Evolutionary conservation across 805 yeast species (phyloP).

Genomic region (Candida anglica): DNA sequence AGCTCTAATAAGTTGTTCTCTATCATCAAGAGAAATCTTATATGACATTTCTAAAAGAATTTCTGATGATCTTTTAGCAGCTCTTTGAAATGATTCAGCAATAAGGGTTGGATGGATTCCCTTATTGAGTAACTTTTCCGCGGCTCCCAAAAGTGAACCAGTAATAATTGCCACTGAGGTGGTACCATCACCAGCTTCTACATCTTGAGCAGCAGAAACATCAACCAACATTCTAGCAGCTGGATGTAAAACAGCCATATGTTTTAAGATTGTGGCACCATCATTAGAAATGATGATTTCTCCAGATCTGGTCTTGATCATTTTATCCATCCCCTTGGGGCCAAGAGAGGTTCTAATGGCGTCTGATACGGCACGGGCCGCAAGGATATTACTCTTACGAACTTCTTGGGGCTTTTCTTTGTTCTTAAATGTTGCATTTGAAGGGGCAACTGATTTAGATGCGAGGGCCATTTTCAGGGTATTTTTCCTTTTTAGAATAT

Average conservation of each 20-base stretch:
- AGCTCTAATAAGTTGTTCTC: conserved; percentile 82
- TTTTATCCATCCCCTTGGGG: conserved; percentile 99
- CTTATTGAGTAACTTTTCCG: conserved; percentile 81
- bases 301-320: conserved; percentile 92
- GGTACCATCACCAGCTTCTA: conserved; percentile 99
- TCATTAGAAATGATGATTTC: conserved; percentile 94
- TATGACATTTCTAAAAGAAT: conserved; percentile 81
- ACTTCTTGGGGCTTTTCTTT: conserved; percentile 95
- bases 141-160: conserved; percentile 92
- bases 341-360: conserved; percentile 95
- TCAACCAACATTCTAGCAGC: conserved; percentile 98
- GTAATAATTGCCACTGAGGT: conserved; percentile 95
- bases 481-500: background rate
- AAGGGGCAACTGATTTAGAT: conserved; percentile 35
- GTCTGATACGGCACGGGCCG: conserved; percentile 93
- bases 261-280: conserved; percentile 94
- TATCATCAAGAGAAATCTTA: conserved; percentile 72
- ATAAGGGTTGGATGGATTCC: conserved; percentile 96
- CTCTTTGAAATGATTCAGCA: conserved; percentile 89
- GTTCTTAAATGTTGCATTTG: conserved; percentile 87
- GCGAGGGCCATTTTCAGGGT: background rate
- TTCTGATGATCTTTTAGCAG: conserved; percentile 79
- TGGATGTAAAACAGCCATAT: conserved; percentile 98
- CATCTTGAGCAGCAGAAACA: conserved; percentile 95
- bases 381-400: conserved; percentile 80